Conservation (phyloP, 305 asterid genomes). For the Ruellia speciosa region DNA sequence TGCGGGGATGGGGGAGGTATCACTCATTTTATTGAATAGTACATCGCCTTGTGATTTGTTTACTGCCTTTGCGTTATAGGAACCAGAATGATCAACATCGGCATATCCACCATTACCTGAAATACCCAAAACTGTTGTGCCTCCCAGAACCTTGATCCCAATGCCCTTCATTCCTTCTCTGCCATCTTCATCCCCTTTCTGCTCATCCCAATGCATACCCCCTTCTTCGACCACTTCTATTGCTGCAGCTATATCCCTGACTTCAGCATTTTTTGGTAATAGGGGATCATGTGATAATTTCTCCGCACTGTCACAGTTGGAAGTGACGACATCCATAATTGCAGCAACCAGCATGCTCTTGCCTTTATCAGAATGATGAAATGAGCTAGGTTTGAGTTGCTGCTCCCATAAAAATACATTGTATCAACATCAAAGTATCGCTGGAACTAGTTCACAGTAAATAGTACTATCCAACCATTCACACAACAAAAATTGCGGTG, state of each 20-base stretch:
- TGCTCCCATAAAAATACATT: constrained; percentile 48
- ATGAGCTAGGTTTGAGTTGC: constrained; percentile 69
- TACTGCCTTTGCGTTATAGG: constrained; percentile 23
- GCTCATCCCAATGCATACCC: constrained; percentile 89
- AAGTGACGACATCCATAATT: constrained; percentile 89
- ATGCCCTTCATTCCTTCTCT: constrained; percentile 85
- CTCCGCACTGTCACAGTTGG: constrained; percentile 70
- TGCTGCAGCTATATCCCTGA: constrained; percentile 93
- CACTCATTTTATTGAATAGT: constrained; percentile 47
- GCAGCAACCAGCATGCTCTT: constrained; percentile 99
- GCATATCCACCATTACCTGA: constrained; percentile 55
- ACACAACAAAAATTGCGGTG: too few species aligned
- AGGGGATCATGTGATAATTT: constrained; percentile 50
- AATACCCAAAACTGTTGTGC: constrained; percentile 78
- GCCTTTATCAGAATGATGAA: constrained; percentile 72
- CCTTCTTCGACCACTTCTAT: constrained; percentile 91
- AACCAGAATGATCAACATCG: constrained; percentile 45
- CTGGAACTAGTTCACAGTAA: constrained; percentile 56
- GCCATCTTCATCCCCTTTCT: constrained; percentile 43
- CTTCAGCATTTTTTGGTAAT: constrained; percentile 73
- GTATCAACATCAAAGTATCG: constrained; percentile 30
- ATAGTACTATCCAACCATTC: constrained; percentile 35
- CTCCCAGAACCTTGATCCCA: constrained; percentile 94
- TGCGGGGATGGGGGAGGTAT: constrained; percentile 32
- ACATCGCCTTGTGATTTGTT: constrained; percentile 33